A percentile compares a stretch with the other conserved stretches of the same genome.
Conservation (phyloP, 2,329 filamentous ascomycete species). For the Cryphonectria carpinicola region DNA sequence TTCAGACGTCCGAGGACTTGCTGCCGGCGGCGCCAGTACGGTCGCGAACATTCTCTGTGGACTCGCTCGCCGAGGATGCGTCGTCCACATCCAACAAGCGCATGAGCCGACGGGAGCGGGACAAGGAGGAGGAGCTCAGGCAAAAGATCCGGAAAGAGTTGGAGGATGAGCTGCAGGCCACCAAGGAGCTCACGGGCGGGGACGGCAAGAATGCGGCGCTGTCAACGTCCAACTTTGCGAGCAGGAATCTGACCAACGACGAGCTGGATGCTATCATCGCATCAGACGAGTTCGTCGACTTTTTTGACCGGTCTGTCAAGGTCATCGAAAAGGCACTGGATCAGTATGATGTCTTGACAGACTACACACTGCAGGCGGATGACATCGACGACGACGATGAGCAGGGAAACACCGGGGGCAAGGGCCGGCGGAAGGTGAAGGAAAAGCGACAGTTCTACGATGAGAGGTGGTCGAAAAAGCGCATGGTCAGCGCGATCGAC, state of each 20-base stretch:
- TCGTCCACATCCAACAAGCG: constrained; percentile 70
- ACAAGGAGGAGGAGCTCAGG: constrained; percentile 86
- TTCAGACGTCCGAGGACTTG: constrained; percentile 86
- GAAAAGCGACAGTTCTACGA: constrained; percentile 94
- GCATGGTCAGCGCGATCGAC: constrained; percentile 93
- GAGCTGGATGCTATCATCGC: constrained; percentile 89
- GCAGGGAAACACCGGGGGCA: constrained; percentile 71
- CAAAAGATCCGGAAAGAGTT: constrained; percentile 85
- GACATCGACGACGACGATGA: constrained; percentile 83
- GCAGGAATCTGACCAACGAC: constrained; percentile 77
- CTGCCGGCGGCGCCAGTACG: constrained; percentile 53
- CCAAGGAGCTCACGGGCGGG: constrained; percentile 64
- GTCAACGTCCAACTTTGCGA: constrained; percentile 67
- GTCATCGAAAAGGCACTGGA: constrained; percentile 95
- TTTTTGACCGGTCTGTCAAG: constrained; percentile 93
- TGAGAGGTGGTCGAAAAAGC: constrained; percentile 94
- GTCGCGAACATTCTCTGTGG: constrained; percentile 55
- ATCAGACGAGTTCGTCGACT: constrained; percentile 92
- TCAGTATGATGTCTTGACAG: constrained; percentile 92
- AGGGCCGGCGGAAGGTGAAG: constrained; percentile 75
- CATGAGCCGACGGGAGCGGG: constrained; percentile 76
- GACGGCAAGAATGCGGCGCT: constrained; percentile 48
- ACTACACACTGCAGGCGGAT: constrained; percentile 84
- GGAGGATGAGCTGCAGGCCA: constrained; percentile 84
- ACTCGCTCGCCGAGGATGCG: constrained; percentile 67